phyloP scores from a whole-genome alignment of 2,329 filamentous ascomycete genomes.

The Cladophialophora yegresii region DNA sequence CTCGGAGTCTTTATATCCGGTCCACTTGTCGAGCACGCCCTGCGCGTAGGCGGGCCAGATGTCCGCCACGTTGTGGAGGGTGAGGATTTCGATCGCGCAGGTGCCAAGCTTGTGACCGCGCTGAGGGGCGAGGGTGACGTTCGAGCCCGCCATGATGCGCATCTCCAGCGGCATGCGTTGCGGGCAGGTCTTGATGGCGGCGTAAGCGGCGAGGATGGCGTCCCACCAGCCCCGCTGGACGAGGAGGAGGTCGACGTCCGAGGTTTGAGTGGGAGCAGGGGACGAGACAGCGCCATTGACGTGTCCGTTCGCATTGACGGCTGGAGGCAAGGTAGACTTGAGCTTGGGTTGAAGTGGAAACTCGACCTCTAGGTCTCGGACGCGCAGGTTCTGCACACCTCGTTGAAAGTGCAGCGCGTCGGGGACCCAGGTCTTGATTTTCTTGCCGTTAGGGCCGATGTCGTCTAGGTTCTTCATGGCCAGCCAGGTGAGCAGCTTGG shows the following conservation, averaged over 20 bases:
- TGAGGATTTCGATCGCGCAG: constrained; percentile 33
- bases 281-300: neutral
- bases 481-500: constrained; percentile 31
- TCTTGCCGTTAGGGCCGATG: constrained; percentile 28
- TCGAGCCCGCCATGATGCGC: constrained; percentile 32
- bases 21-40: constrained; percentile 32
- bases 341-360: constrained; percentile 46
- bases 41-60: constrained; percentile 31
- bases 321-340: neutral
- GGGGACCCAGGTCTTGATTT: constrained; percentile 48
- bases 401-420: constrained; percentile 54
- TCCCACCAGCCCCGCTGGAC: constrained; percentile 56
- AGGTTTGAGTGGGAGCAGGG: neutral
- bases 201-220: constrained; percentile 42
- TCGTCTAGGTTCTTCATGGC: constrained; percentile 34
- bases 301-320: neutral
- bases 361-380: constrained; percentile 51
- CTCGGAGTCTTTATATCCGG: constrained; percentile 19
- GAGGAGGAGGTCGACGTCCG: constrained; percentile 47
- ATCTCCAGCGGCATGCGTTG: constrained; percentile 33
- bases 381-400: constrained; percentile 51
- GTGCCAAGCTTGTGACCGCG: constrained; percentile 26
- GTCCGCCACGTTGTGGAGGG: constrained; percentile 25
- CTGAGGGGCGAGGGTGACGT: constrained; percentile 31
- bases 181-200: constrained; percentile 23